Conservation (phyloP, 257 asterid genomes). For the Jacaranda mimosifolia region DNA sequence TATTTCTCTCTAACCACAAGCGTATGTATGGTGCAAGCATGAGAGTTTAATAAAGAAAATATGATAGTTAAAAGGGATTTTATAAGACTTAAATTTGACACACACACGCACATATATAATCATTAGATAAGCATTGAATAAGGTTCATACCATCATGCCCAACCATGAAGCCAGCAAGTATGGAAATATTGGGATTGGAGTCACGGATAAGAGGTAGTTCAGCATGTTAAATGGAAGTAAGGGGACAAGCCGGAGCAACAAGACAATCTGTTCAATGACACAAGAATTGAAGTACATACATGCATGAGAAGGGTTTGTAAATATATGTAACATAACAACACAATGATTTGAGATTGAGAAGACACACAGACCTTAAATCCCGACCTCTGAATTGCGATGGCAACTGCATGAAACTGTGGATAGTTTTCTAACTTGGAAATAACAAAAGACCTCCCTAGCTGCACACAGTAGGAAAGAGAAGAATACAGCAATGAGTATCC, state of each 20-base stretch:
- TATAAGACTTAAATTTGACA: background rate
- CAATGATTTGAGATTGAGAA: constrained; percentile 13
- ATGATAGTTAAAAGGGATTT: background rate
- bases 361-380: constrained; percentile 81
- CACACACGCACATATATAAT: background rate
- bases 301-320: background rate
- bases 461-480: constrained; percentile 35
- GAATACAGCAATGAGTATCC: constrained; percentile 21
- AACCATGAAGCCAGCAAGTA: constrained; percentile 90
- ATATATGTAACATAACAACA: background rate
- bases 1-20: background rate
- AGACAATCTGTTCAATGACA: constrained; percentile 67
- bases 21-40: background rate
- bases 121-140: background rate
- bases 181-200: constrained; percentile 71
- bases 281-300: constrained; percentile 7
- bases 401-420: constrained; percentile 84
- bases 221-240: constrained; percentile 88
- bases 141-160: constrained; percentile 81
- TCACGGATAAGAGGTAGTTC: constrained; percentile 89
- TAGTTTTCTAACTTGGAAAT: constrained; percentile 83
- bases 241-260: constrained; percentile 89
- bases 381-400: constrained; percentile 78
- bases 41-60: background rate
- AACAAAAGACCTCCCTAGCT: constrained; percentile 90